These are phyloP conservation scores for Wickerhamomyces canadensis DNA, from an alignment of 805 yeast species.

Conservation along the genomic window DNA sequence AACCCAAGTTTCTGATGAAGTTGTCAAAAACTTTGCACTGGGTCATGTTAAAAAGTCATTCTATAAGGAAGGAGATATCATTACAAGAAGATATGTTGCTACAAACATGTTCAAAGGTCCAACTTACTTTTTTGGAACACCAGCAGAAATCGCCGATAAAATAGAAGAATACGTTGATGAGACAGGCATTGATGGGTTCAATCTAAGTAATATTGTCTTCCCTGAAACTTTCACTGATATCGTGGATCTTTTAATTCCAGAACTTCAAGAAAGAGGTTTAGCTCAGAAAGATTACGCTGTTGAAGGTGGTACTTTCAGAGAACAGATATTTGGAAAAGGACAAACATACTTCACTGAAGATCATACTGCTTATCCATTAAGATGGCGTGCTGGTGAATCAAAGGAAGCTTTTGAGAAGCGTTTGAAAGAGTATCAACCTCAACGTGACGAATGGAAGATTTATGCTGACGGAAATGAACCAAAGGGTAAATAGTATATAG, in stretches of 20 bases:
- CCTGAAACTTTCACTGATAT: neutral
- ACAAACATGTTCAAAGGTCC: neutral
- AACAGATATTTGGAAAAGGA: neutral
- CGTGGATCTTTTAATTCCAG: neutral
- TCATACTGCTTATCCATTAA: neutral
- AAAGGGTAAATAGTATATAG: too few relatives aligned
- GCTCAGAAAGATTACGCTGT: constrained; percentile 1
- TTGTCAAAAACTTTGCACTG: neutral
- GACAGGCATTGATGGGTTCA: constrained; percentile 1
- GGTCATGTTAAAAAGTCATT: neutral
- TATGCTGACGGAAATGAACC: neutral
- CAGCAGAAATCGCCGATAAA: neutral
- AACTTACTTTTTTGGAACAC: neutral
- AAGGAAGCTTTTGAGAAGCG: neutral
- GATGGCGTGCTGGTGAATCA: neutral
- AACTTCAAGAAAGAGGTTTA: neutral
- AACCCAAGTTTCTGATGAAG: neutral
- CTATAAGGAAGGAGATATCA: neutral
- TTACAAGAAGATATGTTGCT: neutral
- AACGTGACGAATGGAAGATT: constrained; percentile 1
- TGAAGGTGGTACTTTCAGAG: constrained; percentile 1
- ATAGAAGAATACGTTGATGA: constrained; percentile 1
- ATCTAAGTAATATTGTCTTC: neutral
- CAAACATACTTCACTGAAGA: neutral
- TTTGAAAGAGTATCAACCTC: constrained; percentile 1